phyloP scores from a whole-genome alignment of 495 filamentous ascomycete genomes.

The Sphaerosporella brunnea region DNA sequence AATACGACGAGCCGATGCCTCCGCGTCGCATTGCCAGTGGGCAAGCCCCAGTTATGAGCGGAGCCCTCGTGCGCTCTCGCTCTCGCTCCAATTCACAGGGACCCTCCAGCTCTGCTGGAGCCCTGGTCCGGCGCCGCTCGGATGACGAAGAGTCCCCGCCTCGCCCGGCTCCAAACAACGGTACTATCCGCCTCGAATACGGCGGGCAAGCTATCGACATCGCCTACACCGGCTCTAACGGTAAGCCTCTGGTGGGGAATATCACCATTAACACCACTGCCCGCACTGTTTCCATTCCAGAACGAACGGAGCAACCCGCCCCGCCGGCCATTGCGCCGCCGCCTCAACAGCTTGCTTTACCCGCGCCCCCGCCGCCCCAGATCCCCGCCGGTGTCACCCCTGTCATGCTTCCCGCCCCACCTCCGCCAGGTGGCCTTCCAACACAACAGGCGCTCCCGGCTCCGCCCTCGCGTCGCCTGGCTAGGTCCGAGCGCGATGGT shows the following conservation, averaged over 20 bases:
- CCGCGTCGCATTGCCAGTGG: constrained; percentile 2
- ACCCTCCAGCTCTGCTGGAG: constrained; percentile 15
- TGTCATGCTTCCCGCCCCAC: constrained; percentile 16
- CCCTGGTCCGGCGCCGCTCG: constrained; percentile 4
- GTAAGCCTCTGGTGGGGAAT: constrained; percentile 21
- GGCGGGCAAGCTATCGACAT: constrained; percentile 22
- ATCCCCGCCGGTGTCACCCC: constrained; percentile 7
- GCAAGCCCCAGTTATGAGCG: constrained; percentile 11
- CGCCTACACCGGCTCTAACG: constrained; percentile 15
- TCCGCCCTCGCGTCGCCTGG: constrained; percentile 6
- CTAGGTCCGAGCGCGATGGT: not conserved
- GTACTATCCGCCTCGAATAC: constrained; percentile 22
- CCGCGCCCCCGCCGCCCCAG: too few relatives aligned
- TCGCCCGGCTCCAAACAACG: constrained; percentile 1
- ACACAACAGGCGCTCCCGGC: constrained; percentile 17
- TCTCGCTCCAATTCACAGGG: constrained; percentile 19
- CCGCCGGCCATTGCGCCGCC: constrained; percentile 4
- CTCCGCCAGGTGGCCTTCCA: constrained; percentile 10
- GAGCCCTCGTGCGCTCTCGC: constrained; percentile 21
- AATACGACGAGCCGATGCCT: constrained; percentile 13
- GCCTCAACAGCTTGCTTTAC: not conserved
- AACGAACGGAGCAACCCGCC: too few relatives aligned
- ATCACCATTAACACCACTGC: constrained; percentile 25
- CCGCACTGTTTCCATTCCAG: constrained; percentile 16
- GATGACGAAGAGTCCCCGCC: not conserved